Evolutionary conservation across 2,329 filamentous ascomycete species (phyloP).

Genomic region (Fusarium goolgardi): DNA sequence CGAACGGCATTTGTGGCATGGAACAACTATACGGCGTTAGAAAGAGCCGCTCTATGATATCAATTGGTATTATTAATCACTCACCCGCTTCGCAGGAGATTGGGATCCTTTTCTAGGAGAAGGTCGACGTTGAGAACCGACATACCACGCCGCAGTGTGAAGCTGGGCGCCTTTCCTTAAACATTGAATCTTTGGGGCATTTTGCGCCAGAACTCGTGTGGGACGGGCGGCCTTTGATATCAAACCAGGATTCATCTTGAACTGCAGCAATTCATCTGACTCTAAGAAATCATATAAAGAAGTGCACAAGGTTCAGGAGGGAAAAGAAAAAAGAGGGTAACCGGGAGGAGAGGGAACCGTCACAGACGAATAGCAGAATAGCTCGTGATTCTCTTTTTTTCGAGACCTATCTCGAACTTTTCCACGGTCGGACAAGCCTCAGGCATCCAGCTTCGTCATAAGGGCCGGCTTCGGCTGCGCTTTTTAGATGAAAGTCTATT

Average conservation of each 20-base stretch:
- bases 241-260: slow-evolving; percentile 61
- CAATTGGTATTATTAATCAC: slow-evolving; percentile 31
- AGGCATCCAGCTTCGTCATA: slow-evolving; percentile 50
- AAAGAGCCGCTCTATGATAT: slow-evolving; percentile 16
- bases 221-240: slow-evolving; percentile 61
- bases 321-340: slow-evolving; percentile 17
- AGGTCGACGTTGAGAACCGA: slow-evolving; percentile 35
- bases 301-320: slow-evolving; percentile 12
- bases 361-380: slow-evolving; percentile 23
- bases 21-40: slow-evolving; percentile 60
- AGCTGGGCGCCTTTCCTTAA: slow-evolving; percentile 54
- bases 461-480: slow-evolving; percentile 41
- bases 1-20: slow-evolving; percentile 68
- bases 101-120: slow-evolving; percentile 30
- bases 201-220: slow-evolving; percentile 59
- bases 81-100: slow-evolving; percentile 46
- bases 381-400: slow-evolving; percentile 40
- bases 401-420: slow-evolving; percentile 48
- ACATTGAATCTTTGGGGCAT: slow-evolving; percentile 56
- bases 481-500: slow-evolving; percentile 36
- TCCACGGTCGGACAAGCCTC: slow-evolving; percentile 43
- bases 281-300: slow-evolving; percentile 30
- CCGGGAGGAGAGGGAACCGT: slow-evolving; percentile 24
- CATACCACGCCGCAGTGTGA: slow-evolving; percentile 49
- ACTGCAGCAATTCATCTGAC: slow-evolving; percentile 47